These are phyloP conservation scores for Podaxis sp. DNA, from an alignment of 768 basidiomycete species.

Conservation along the genomic window DNA sequence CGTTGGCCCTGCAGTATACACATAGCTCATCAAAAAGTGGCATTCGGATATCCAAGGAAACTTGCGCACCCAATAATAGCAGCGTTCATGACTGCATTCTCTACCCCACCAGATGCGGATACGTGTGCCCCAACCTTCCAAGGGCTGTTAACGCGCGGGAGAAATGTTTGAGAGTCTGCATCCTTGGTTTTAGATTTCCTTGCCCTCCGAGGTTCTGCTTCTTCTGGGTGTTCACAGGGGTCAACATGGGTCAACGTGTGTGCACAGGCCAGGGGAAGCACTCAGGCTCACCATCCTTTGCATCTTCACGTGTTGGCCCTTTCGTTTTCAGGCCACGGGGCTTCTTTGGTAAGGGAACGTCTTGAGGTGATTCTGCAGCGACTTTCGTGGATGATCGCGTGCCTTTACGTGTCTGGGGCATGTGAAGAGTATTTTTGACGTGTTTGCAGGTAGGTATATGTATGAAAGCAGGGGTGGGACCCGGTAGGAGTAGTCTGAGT, in stretches of 20 bases:
- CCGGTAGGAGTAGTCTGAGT: too few species aligned
- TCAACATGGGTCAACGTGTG: background rate
- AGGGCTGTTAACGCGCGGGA: conserved; percentile 28
- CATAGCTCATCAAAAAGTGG: background rate
- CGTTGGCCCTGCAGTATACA: conserved; percentile 54
- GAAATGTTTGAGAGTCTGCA: conserved; percentile 19
- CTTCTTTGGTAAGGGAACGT: background rate
- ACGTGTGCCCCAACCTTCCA: conserved; percentile 87
- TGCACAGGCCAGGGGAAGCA: background rate
- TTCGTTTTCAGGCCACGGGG: background rate
- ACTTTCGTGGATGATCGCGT: background rate
- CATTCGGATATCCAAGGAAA: background rate
- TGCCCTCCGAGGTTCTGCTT: background rate
- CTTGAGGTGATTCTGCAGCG: background rate
- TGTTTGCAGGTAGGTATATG: background rate
- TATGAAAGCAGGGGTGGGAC: background rate
- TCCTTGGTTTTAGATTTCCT: conserved; percentile 15
- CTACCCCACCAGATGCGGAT: conserved; percentile 75
- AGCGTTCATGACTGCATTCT: conserved; percentile 68
- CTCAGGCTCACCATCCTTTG: background rate
- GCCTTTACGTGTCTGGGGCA: background rate
- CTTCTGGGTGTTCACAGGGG: background rate
- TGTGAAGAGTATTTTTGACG: background rate
- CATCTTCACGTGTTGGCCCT: background rate
- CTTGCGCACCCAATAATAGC: conserved; percentile 56